phyloP scores from a whole-genome alignment of 2,329 filamentous ascomycete genomes.

The Rhinocladiella mackenziei region DNA sequence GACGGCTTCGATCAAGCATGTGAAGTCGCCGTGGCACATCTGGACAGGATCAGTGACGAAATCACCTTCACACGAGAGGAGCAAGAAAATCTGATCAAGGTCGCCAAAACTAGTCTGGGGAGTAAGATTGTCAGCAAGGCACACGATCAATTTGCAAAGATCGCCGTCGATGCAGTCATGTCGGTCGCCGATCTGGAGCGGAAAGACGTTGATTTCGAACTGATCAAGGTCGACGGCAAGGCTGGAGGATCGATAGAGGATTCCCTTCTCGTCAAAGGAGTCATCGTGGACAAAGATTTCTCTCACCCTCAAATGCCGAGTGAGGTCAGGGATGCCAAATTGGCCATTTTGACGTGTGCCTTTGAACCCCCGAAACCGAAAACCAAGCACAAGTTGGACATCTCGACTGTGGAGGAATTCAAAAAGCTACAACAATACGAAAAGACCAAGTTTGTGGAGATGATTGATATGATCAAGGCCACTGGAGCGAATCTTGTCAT shows the following conservation, averaged over 20 bases:
- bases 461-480: constrained; percentile 98
- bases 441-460: constrained; percentile 92
- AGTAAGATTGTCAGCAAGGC: constrained; percentile 99
- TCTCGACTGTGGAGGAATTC: constrained; percentile 95
- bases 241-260: constrained; percentile 92
- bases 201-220: constrained; percentile 96
- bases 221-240: constrained; percentile 99
- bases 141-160: constrained; percentile 95
- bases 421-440: constrained; percentile 97
- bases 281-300: constrained; percentile 99
- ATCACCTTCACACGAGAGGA: constrained; percentile 79
- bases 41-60: constrained; percentile 88
- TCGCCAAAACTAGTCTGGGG: constrained; percentile 90
- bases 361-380: constrained; percentile 99
- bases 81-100: constrained; percentile 83
- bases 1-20: constrained; percentile 98
- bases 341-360: constrained; percentile 94
- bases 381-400: constrained; percentile 99
- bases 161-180: constrained; percentile 93
- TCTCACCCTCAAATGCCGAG: constrained; percentile 98
- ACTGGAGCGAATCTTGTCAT: constrained; percentile 96
- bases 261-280: constrained; percentile 89
- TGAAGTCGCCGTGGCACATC: constrained; percentile 87
- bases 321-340: constrained; percentile 90
- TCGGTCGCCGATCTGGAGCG: constrained; percentile 94